A percentile compares a stretch with the other conserved stretches of the same genome.
Evolutionary conservation across 2,329 filamentous ascomycete genomes (phyloP).

Genomic region (Triangularia setosa): DNA sequence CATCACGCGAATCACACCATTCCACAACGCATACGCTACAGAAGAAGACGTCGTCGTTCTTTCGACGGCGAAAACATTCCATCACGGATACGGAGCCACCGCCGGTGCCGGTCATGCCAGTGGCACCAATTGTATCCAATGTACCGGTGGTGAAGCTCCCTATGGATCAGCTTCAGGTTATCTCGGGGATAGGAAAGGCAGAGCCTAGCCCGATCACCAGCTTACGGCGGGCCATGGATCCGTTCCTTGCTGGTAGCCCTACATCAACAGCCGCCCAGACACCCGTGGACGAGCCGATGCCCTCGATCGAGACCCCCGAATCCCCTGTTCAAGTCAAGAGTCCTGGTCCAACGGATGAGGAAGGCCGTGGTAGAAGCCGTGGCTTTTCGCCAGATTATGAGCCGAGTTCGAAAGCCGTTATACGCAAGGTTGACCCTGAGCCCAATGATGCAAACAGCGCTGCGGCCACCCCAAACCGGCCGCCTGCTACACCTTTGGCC

Average conservation of each 20-base stretch:
- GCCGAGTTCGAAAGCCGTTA: slow-evolving; percentile 66
- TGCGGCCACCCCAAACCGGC: slow-evolving; percentile 35
- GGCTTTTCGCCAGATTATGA: slow-evolving; percentile 75
- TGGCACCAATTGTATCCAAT: slow-evolving; percentile 24
- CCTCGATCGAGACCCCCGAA: slow-evolving; percentile 14
- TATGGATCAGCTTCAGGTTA: slow-evolving; percentile 28
- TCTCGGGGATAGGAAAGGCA: slow-evolving; percentile 30
- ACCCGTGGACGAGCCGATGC: slow-evolving; percentile 18
- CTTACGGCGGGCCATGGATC: slow-evolving; percentile 81
- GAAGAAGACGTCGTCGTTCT: slow-evolving; percentile 94
- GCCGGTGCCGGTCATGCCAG: slow-evolving; percentile 30
- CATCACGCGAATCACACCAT: slow-evolving; percentile 50
- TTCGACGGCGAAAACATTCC: slow-evolving; percentile 89
- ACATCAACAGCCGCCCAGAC: slow-evolving; percentile 24
- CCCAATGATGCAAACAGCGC: slow-evolving; percentile 3
- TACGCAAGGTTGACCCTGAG: slow-evolving; percentile 54
- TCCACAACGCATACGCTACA: slow-evolving; percentile 54
- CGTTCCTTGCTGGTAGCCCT: slow-evolving; percentile 56
- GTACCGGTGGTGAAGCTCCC: slow-evolving; percentile 34
- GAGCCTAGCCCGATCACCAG: slow-evolving; percentile 70
- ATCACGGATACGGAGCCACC: slow-evolving; percentile 58
- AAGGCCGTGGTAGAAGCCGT: slow-evolving; percentile 39
- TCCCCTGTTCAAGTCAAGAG: neutral
- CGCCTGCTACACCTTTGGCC: slow-evolving; percentile 31
- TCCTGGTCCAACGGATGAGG: slow-evolving; percentile 2